phyloP scores from a whole-genome alignment of 2,329 filamentous ascomycete genomes.

The Claviceps capensis region DNA sequence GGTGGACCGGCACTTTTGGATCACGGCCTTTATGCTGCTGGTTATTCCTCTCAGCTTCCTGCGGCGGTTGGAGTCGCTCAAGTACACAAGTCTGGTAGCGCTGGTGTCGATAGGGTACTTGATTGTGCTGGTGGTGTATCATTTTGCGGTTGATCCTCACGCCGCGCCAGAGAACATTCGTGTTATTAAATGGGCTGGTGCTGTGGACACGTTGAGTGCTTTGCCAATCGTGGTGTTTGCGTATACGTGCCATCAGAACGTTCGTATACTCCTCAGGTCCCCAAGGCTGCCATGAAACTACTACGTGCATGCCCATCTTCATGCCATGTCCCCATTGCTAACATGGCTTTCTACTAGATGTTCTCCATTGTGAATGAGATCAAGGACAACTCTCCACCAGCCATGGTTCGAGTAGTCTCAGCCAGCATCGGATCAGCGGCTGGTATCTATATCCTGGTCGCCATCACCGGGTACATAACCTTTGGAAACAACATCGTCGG shows the following conservation, averaged over 20 bases:
- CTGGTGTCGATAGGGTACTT: constrained; percentile 89
- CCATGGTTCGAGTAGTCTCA: constrained; percentile 64
- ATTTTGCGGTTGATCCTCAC: constrained; percentile 71
- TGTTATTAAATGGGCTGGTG: constrained; percentile 64
- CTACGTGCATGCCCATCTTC: no score
- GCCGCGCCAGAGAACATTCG: constrained; percentile 62
- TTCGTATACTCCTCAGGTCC: constrained; percentile 25
- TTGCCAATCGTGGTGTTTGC: constrained; percentile 95
- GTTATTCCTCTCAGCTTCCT: constrained; percentile 93
- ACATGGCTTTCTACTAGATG: constrained; percentile 48
- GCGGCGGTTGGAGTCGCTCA: constrained; percentile 81
- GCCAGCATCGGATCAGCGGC: constrained; percentile 84
- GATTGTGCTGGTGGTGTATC: constrained; percentile 83
- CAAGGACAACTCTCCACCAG: constrained; percentile 59
- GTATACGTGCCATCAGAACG: constrained; percentile 98
- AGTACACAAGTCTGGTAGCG: constrained; percentile 90
- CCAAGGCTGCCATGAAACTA: no score
- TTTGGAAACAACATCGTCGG: constrained; percentile 82
- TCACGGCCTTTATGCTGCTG: constrained; percentile 92
- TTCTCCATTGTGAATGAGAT: constrained; percentile 98
- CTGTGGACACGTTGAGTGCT: constrained; percentile 66
- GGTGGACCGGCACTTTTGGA: constrained; percentile 89
- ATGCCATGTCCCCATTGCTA: constrained; percentile 2
- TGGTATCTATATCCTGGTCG: constrained; percentile 76
- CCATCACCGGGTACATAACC: constrained; percentile 88